phyloP scores from a whole-genome alignment of 345 rosid species.

The Toxicodendron radicans region DNA sequence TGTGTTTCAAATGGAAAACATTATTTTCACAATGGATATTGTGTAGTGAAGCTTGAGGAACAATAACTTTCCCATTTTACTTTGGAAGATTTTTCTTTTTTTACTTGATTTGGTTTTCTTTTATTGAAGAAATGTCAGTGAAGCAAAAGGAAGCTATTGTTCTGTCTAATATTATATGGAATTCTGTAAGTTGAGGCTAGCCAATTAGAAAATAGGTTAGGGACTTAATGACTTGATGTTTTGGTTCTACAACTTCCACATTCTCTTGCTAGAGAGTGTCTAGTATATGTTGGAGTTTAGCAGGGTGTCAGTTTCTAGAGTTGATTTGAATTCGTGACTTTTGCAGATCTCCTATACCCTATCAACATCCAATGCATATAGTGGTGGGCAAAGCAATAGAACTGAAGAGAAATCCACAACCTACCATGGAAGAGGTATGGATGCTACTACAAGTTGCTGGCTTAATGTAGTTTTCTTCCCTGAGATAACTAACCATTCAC shows the following conservation, averaged over 20 bases:
- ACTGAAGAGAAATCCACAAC: slow-evolving; percentile 58
- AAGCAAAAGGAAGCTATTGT: not conserved
- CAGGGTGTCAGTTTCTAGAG: not conserved
- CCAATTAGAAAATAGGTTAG: not conserved
- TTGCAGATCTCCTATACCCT: slow-evolving; percentile 76
- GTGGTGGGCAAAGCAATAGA: slow-evolving; percentile 89
- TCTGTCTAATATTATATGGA: not conserved
- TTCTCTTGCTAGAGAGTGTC: not conserved
- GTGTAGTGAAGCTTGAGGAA: not conserved
- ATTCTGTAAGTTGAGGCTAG: not conserved
- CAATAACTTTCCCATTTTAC: not conserved
- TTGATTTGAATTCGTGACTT: not conserved
- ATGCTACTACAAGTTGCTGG: not conserved
- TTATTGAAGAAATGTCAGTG: not conserved
- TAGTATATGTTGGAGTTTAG: not conserved
- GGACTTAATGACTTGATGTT: not conserved
- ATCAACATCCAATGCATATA: slow-evolving; percentile 69
- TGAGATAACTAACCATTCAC: not conserved
- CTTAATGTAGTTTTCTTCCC: not conserved
- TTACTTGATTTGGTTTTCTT: not conserved
- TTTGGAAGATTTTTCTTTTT: not conserved
- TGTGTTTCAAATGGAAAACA: not conserved
- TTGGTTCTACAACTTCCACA: not conserved
- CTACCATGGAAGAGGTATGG: slow-evolving; percentile 79
- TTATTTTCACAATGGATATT: not conserved